Conservation (phyloP, 2,329 filamentous ascomycete genomes). For the Aspergillus sojae region DNA sequence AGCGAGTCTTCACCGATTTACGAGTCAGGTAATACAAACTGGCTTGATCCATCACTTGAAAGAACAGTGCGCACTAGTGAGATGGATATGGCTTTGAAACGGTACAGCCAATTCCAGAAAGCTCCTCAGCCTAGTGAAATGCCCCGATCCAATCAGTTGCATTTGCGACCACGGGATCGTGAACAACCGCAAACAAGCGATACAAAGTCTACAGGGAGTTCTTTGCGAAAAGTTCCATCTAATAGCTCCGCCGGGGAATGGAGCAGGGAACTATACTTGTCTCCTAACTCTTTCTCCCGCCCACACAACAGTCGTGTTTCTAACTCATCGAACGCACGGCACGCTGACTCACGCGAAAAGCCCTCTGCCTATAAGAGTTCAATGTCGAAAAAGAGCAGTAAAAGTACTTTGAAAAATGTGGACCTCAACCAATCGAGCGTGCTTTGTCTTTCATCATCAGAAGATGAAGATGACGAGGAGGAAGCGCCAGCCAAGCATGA, state of each 20-base stretch:
- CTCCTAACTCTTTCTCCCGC: conserved; percentile 23
- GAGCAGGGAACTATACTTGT: conserved; percentile 29
- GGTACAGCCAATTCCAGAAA: conserved; percentile 28
- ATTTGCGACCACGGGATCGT: conserved; percentile 26
- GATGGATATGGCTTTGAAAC: conserved; percentile 36
- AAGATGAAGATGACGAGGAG: conserved; percentile 45
- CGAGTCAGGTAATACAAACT: conserved; percentile 25
- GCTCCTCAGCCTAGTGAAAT: conserved; percentile 11
- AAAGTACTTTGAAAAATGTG: conserved; percentile 38
- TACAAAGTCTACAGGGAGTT: conserved; percentile 21
- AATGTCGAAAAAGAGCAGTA: conserved; percentile 43
- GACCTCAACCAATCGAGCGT: conserved; percentile 51
- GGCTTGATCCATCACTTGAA: conserved; percentile 30
- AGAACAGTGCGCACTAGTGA: conserved; percentile 36
- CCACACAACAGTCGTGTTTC: conserved; percentile 18
- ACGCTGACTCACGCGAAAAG: conserved; percentile 18
- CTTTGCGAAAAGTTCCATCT: conserved; percentile 21
- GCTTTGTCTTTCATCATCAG: conserved; percentile 53
- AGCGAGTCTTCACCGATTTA: conserved; percentile 22
- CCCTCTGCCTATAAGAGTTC: conserved; percentile 23
- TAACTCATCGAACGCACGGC: conserved; percentile 23
- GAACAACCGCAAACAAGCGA: conserved; percentile 25
- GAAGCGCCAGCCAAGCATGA: conserved; percentile 21
- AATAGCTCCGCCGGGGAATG: conserved; percentile 28
- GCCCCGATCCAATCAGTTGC: conserved; percentile 27